Base-by-base conservation (phyloP, 78 protist species). In the Dictyostelium brefeldianum region DNA sequence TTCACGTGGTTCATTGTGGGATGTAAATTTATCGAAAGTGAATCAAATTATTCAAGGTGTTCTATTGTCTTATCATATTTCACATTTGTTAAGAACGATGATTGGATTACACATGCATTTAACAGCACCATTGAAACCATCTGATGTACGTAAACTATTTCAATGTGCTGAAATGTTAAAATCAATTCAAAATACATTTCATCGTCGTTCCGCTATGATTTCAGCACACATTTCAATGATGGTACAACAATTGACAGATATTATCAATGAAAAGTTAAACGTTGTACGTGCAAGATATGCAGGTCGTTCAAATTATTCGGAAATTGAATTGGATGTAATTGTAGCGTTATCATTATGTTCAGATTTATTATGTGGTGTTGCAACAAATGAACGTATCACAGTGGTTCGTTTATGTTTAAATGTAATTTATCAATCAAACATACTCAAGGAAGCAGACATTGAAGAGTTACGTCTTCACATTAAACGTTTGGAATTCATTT, bases 81-180 rank as follows among this genome's bases (percentile, higher is more conserved):
- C 80, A 11, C 81, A 89, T 80, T 25, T 78, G 12, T 54, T 90
- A 77, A 95, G 90, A 51, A 90, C 89, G 0, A 69, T 83, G 89
- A 65, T 95, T 64, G 81, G 70, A n/a, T 50, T 95, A 62, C 95
- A 95, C 87, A 67, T 64, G 87, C 29, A 17, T 9, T 36, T 91
- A 8, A 71, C 70, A 8, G 87, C 80, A 18, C 89, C 91, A 43
- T 46, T 92, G 22, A 83, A 67, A 20, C 43, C 85, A 57, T 80
- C 90, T 0, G 95, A 89, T 57, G 81, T 94, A 11, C 74, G 83
- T 27, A 65, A 77, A 17, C 77, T 94, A 18, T 94, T 81, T 53
- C 96, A 89, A 50, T 94, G 96, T 62, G 90, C 89, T 4, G 94
- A 80, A 46, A 47, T 94, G 90, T 54, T 94, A 14, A 94, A 94